A percentile compares a stretch with the other conserved stretches of the same genome.
Evolutionary conservation across 257 asterid genomes (phyloP).

Genomic region (Salvia splendens): DNA sequence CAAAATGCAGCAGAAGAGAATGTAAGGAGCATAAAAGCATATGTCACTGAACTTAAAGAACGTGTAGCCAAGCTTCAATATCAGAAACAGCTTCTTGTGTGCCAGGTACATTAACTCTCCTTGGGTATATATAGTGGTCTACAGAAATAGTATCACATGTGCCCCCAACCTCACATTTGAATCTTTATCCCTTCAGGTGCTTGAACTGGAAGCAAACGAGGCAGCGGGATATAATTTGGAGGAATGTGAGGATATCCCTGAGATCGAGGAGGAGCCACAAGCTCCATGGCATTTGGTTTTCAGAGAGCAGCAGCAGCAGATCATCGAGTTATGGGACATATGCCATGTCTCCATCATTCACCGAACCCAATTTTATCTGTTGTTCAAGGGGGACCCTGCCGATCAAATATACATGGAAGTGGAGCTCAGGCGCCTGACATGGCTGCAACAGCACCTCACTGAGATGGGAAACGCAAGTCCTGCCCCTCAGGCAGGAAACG

Average conservation of each 20-base stretch:
- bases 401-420: constrained; percentile 94
- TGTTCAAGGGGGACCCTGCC: constrained; percentile 84
- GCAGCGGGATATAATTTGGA: constrained; percentile 80
- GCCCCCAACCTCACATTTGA: background rate
- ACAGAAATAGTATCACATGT: background rate
- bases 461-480: constrained; percentile 86
- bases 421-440: constrained; percentile 83
- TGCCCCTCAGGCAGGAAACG: constrained; percentile 61
- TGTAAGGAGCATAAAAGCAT: constrained; percentile 90
- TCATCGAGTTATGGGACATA: constrained; percentile 87
- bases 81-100: constrained; percentile 95
- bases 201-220: constrained; percentile 94
- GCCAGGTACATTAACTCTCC: constrained; percentile 61
- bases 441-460: constrained; percentile 83
- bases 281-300: constrained; percentile 70
- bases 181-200: constrained; percentile 53
- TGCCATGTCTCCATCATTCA: constrained; percentile 89
- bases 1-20: constrained; percentile 98
- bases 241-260: constrained; percentile 48
- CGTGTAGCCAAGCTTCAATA: constrained; percentile 97
- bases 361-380: constrained; percentile 82
- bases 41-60: constrained; percentile 92
- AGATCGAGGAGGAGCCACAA: constrained; percentile 71
- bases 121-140: background rate
- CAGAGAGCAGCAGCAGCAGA: constrained; percentile 79